Evolutionary conservation across 495 filamentous ascomycete genomes (phyloP).

Genomic region (Annulohypoxylon bovei): DNA sequence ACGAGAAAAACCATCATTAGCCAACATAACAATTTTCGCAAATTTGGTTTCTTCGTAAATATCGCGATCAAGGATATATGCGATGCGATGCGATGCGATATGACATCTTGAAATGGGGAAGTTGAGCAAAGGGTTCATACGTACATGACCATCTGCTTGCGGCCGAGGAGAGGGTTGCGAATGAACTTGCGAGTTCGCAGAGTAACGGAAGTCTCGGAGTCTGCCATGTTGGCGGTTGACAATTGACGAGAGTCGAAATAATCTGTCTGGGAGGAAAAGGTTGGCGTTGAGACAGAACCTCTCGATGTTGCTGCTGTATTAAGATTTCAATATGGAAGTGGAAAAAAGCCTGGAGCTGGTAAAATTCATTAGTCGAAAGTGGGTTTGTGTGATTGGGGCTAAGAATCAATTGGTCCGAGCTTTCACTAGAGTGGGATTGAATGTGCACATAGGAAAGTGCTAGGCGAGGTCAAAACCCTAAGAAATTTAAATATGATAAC

Average conservation of each 20-base stretch:
- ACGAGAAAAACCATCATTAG: background rate
- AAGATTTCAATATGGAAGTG: background rate
- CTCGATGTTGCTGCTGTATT: constrained; percentile 12
- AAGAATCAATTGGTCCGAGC: constrained; percentile 17
- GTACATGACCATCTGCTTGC: constrained; percentile 99
- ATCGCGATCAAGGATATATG: background rate
- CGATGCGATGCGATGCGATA: background rate
- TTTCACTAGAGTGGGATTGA: background rate
- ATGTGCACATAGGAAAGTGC: background rate
- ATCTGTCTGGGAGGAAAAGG: constrained; percentile 17
- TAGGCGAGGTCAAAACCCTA: constrained; percentile 42
- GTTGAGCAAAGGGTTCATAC: constrained; percentile 52
- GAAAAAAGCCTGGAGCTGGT: constrained; percentile 1
- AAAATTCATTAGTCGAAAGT: constrained; percentile 12
- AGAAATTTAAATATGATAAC: constrained; percentile 17
- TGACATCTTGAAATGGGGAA: background rate
- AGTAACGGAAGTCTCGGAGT: constrained; percentile 84
- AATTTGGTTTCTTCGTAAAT: background rate
- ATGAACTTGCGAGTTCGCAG: constrained; percentile 99
- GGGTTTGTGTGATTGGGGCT: constrained; percentile 37
- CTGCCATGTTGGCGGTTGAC: constrained; percentile 78
- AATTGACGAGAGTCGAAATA: constrained; percentile 32
- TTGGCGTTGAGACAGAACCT: constrained; percentile 19
- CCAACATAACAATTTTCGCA: constrained; percentile 44
- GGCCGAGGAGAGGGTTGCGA: constrained; percentile 96